phyloP scores from a whole-genome alignment of 2,329 filamentous ascomycete species.

The Pseudogymnoascus sp. region DNA sequence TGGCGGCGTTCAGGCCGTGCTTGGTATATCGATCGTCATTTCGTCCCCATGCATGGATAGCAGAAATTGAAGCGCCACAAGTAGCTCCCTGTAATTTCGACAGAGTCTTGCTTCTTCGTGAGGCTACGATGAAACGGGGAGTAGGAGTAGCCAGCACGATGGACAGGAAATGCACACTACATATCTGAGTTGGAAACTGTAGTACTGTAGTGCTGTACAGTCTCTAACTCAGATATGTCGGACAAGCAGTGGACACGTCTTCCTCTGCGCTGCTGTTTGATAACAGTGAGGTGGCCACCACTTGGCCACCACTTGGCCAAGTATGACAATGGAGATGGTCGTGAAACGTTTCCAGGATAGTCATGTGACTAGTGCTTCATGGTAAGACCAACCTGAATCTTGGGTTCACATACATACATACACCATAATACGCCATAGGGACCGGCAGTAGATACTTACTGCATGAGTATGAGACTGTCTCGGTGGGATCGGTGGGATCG shows the following conservation, averaged over 20 bases:
- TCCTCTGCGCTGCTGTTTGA: background rate
- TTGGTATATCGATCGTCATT: conserved; percentile 9
- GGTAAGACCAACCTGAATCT: background rate
- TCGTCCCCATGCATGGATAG: background rate
- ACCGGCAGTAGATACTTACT: background rate
- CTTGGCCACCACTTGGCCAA: background rate
- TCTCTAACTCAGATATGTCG: background rate
- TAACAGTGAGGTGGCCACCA: background rate
- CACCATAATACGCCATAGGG: background rate
- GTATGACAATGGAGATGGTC: background rate
- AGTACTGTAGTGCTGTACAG: background rate
- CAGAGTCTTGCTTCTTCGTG: background rate
- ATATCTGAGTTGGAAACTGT: background rate
- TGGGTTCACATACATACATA: background rate
- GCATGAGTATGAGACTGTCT: background rate
- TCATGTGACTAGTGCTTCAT: background rate
- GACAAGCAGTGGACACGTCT: background rate
- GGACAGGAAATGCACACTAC: background rate
- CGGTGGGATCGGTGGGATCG: background rate
- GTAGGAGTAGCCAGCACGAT: background rate
- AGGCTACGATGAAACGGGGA: background rate
- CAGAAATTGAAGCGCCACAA: background rate
- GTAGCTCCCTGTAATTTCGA: background rate
- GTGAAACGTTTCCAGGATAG: conserved; percentile 7
- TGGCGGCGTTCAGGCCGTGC: background rate